Base-by-base conservation (phyloP, 352 stramenopile species). In the Pythium phragmitis region DNA sequence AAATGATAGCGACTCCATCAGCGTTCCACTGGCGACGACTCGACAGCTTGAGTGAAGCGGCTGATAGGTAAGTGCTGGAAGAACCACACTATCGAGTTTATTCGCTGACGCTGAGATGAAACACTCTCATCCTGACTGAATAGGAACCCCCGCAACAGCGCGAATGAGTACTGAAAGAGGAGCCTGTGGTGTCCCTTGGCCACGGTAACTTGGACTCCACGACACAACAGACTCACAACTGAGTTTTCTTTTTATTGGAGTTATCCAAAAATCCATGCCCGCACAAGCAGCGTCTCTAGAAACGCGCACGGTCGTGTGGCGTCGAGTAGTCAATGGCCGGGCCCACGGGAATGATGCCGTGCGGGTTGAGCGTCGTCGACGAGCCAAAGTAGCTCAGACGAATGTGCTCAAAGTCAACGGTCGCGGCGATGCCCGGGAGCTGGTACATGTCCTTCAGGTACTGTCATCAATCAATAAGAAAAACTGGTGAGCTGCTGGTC, bases 401-500 rank as follows among this genome's bases (percentile, higher is more conserved):
- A 57, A 79, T 86, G 45, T 80, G 77, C 36, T 75, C 60, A 30
- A 85, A 79, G 57, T 81, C 60, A 9, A 81, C 72, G 13, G 67
- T 81, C 54, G 75, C 57, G 4, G 62, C 62, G 13, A 83, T 71
- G 49, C 66, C 67, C 14, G 70, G 69, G 17, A 83, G 50, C 66
- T 86, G 74, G 46, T 80, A 86, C 33, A 82, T 67, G 37, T 81
- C 74, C 16, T 75, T 74, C n/a, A 78, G 56, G 41, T 83, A 81
- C 70, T 85, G 43, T 33, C 58, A 13, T 39, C 26, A 30, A 39
- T 13, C 7, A 9, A 39, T 39, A 39, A 9, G 11, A 34, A 45
- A 69, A 39, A 21, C 63, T 50, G 55, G 12, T 55, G 4, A 41
- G 28, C 23, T 26, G 14, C 13, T 30, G 19, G 17, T 34, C 17